Conservation (phyloP, 495 filamentous ascomycete genomes). For the Geoglossum glabrum region DNA sequence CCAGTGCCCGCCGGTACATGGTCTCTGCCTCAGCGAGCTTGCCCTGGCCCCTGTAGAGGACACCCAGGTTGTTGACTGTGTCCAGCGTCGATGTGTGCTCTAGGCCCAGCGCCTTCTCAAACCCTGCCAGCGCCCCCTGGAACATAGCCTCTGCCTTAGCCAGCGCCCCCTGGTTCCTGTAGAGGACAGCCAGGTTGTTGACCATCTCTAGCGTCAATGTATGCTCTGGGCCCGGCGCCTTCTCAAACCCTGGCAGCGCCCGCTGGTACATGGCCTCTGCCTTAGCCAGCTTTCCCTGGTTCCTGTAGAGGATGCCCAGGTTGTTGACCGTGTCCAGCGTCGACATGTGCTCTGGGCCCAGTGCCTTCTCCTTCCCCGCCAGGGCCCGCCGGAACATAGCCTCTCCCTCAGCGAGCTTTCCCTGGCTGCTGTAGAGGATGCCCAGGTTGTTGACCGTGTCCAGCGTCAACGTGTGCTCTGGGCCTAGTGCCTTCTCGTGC, state of each 20-base stretch:
- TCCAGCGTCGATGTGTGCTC: not conserved
- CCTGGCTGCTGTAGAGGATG: not conserved
- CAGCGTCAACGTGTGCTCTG: not conserved
- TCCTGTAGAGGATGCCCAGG: not conserved
- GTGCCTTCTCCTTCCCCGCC: conserved; percentile 1
- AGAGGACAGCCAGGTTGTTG: conserved; percentile 9
- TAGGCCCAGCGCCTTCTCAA: conserved; percentile 1
- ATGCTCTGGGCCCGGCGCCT: not conserved
- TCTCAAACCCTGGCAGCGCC: not conserved
- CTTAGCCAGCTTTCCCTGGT: not conserved
- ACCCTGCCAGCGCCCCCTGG: not conserved
- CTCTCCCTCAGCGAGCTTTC: not conserved
- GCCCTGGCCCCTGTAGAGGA: conserved; percentile 2
- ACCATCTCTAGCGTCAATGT: not conserved
- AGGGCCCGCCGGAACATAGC: conserved; percentile 1
- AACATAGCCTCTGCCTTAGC: not conserved
- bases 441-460: not conserved
- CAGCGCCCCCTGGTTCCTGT: conserved; percentile 11
- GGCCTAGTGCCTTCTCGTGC: not conserved
- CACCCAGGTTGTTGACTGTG: not conserved
- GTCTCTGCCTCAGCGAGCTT: not conserved
- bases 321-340: not conserved
- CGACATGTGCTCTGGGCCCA: conserved; percentile 2
- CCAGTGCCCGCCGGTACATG: conserved; percentile 4
- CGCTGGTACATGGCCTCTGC: conserved; percentile 3